A percentile compares a stretch with the other conserved stretches of the same genome.
These are phyloP conservation scores for Wickerhamomyces strasburgensis DNA, from an alignment of 805 yeast genomes.

Conservation along the genomic window DNA sequence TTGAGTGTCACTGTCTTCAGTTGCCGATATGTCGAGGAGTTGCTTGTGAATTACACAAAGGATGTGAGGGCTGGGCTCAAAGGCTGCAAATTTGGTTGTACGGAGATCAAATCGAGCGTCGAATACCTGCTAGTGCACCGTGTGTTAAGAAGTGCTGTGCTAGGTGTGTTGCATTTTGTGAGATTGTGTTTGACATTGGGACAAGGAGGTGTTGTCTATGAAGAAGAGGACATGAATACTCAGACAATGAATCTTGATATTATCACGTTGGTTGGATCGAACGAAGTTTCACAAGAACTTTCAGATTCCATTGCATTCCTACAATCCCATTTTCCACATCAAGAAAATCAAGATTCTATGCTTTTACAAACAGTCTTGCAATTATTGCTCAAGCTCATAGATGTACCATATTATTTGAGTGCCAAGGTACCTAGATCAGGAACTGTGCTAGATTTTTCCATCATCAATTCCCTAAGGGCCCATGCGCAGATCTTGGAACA, in stretches of 20 bases:
- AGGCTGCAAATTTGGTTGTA: slow-evolving; percentile 6
- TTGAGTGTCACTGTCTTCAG: slow-evolving; percentile 74
- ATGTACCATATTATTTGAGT: slow-evolving; percentile 16
- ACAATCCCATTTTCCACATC: slow-evolving; percentile 12
- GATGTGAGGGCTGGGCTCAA: slow-evolving; percentile 14
- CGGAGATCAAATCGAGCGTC: not conserved
- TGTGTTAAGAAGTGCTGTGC: slow-evolving; percentile 45
- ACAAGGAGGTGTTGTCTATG: slow-evolving; percentile 54
- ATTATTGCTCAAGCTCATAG: slow-evolving; percentile 18
- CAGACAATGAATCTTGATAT: slow-evolving; percentile 53
- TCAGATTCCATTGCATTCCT: slow-evolving; percentile 33
- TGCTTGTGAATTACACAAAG: slow-evolving; percentile 38
- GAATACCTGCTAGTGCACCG: slow-evolving; percentile 36
- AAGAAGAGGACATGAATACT: slow-evolving; percentile 72
- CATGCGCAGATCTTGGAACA: slow-evolving; percentile 9
- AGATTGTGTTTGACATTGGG: slow-evolving; percentile 44
- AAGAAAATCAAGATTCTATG: slow-evolving; percentile 15
- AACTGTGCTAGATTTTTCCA: slow-evolving; percentile 10
- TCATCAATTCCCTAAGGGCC: slow-evolving; percentile 10
- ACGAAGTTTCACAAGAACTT: slow-evolving; percentile 25
- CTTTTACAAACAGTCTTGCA: slow-evolving; percentile 18
- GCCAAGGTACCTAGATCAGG: slow-evolving; percentile 12
- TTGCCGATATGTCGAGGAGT: slow-evolving; percentile 63
- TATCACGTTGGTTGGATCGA: slow-evolving; percentile 24
- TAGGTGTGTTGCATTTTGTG: slow-evolving; percentile 52